Evolutionary conservation across 768 basidiomycete species (phyloP).

Genomic region (Lentinula raphanica): DNA sequence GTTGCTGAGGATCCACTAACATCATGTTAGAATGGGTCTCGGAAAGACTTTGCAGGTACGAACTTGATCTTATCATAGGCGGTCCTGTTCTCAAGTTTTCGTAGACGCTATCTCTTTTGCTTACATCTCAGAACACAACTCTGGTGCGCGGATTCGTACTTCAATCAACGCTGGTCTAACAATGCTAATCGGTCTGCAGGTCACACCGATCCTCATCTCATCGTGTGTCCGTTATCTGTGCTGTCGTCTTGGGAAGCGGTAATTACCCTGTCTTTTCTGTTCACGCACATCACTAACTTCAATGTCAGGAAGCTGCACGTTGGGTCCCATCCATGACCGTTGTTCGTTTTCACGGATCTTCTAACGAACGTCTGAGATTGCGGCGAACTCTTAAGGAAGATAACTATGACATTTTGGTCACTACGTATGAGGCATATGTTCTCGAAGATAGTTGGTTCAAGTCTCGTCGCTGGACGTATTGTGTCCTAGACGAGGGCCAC

Average conservation of each 20-base stretch:
- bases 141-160: constrained; percentile 8
- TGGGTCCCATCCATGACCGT: constrained; percentile 49
- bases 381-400: constrained; percentile 37
- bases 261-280: constrained; percentile 9
- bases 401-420: constrained; percentile 51
- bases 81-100: background rate
- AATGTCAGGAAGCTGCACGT: constrained; percentile 43
- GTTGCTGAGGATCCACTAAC: background rate
- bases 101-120: constrained; percentile 59
- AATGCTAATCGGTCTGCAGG: constrained; percentile 19
- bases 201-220: constrained; percentile 55
- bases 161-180: background rate
- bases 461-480: constrained; percentile 49
- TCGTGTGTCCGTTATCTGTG: constrained; percentile 70
- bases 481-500: constrained; percentile 65
- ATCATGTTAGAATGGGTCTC: constrained; percentile 47
- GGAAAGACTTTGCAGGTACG: constrained; percentile 63
- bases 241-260: constrained; percentile 55
- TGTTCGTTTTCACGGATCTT: constrained; percentile 59
- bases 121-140: constrained; percentile 51
- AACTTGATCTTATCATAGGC: background rate
- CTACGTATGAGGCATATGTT: constrained; percentile 64
- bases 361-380: constrained; percentile 49
- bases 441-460: constrained; percentile 60
- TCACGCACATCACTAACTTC: background rate